Conservation (phyloP, 345 rosid genomes). For the Populus nigra region DNA sequence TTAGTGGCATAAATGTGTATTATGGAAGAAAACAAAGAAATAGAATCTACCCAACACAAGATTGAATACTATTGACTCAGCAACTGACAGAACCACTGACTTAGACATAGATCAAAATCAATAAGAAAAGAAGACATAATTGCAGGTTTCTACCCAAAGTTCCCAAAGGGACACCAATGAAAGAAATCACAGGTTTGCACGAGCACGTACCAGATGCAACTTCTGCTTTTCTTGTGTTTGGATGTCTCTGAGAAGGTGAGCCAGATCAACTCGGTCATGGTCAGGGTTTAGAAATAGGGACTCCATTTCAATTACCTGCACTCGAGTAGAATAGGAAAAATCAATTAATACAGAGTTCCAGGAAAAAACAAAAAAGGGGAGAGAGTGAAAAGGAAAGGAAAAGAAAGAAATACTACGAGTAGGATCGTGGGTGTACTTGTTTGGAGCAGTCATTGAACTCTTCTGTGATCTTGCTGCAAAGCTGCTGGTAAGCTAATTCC, state of each 20-base stretch:
- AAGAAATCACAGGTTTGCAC: not conserved
- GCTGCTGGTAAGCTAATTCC: constrained; percentile 75
- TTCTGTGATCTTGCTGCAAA: constrained; percentile 68
- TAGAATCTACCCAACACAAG: too few relatives aligned
- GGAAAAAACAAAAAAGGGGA: not conserved
- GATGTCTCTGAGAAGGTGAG: constrained; percentile 66
- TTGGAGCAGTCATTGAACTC: constrained; percentile 89
- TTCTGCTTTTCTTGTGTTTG: constrained; percentile 87
- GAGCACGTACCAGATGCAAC: constrained; percentile 53
- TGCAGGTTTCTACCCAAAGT: not conserved
- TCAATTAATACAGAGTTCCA: not conserved
- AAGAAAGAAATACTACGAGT: too few relatives aligned
- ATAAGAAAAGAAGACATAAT: not conserved
- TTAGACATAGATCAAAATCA: not conserved
- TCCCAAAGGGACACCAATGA: not conserved
- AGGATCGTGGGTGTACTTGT: constrained; percentile 44
- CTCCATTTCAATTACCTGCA: constrained; percentile 75
- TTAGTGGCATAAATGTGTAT: not conserved
- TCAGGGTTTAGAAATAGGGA: constrained; percentile 51
- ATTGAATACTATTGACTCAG: too few relatives aligned
- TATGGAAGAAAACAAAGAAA: not conserved
- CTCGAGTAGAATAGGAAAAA: constrained; percentile 3
- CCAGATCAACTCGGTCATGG: constrained; percentile 59
- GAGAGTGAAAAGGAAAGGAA: not conserved
- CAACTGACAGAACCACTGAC: too few relatives aligned